Evolutionary conservation across 2,329 filamentous ascomycete species (phyloP).

Genomic region (Trichoderma hamatum): DNA sequence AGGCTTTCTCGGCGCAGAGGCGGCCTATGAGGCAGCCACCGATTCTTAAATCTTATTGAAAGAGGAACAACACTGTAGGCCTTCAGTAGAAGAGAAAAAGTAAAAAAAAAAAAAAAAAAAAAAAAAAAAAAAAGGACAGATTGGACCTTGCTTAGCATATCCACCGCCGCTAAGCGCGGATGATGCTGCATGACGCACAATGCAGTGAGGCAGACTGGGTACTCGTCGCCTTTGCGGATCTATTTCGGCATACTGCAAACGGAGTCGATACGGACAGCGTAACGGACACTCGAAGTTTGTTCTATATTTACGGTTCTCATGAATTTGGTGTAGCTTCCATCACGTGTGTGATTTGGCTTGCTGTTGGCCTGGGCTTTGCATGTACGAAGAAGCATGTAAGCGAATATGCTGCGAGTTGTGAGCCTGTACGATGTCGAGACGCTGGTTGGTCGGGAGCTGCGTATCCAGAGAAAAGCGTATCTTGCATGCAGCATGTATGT

Average conservation of each 20-base stretch:
- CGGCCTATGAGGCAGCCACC: not conserved
- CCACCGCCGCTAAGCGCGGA: not conserved
- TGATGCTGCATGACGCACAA: constrained; percentile 10
- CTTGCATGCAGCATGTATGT: not conserved
- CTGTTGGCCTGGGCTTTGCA: not conserved
- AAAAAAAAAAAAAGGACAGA: not conserved
- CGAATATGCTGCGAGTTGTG: no score
- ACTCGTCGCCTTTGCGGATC: not conserved
- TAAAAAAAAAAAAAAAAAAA: not conserved
- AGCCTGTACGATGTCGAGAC: not conserved
- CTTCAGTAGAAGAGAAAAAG: no score
- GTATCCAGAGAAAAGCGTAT: not conserved
- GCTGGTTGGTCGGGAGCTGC: not conserved
- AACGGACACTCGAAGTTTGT: not conserved
- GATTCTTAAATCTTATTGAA: not conserved
- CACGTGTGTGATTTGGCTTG: not conserved
- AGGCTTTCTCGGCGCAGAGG: not conserved
- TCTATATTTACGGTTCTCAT: not conserved
- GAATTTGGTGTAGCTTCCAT: not conserved
- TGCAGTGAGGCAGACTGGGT: not conserved
- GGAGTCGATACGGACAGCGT: not conserved
- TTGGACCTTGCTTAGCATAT: not conserved
- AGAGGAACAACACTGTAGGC: no score
- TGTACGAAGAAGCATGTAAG: not conserved
- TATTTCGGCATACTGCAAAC: not conserved